These are phyloP conservation scores for Dacryopinax primogenitus DNA, from an alignment of 768 basidiomycete species.

Conservation along the genomic window DNA sequence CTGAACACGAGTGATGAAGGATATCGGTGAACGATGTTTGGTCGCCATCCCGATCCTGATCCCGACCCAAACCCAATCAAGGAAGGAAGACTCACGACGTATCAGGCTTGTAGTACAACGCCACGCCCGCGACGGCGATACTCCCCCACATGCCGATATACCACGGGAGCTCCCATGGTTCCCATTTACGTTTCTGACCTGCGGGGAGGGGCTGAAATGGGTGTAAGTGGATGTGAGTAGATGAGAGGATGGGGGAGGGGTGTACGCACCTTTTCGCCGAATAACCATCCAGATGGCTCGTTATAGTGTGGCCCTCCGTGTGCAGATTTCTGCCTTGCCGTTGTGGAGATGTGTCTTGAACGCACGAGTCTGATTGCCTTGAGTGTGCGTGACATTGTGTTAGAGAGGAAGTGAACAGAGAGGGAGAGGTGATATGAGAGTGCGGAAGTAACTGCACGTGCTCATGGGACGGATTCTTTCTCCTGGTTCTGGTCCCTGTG, in stretches of 20 bases:
- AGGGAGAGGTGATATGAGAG: too few species aligned
- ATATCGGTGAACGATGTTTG: neutral
- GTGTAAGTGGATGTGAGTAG: constrained; percentile 14
- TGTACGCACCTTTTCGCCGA: constrained; percentile 70
- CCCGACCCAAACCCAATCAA: neutral
- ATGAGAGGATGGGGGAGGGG: neutral
- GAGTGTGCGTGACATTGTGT: too few species aligned
- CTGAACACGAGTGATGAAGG: neutral
- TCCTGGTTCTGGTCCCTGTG: too few species aligned
- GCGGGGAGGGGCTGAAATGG: constrained; percentile 1
- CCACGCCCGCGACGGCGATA: constrained; percentile 59
- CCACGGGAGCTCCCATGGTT: constrained; percentile 86
- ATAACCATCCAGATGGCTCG: constrained; percentile 75
- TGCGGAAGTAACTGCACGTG: too few species aligned
- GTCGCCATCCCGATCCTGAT: neutral
- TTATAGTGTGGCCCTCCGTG: constrained; percentile 67
- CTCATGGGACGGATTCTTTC: too few species aligned
- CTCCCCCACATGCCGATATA: constrained; percentile 83
- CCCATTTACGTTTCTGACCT: constrained; percentile 56
- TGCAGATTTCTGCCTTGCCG: neutral
- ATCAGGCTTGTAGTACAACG: constrained; percentile 86
- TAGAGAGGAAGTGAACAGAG: too few species aligned
- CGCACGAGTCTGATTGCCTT: too few species aligned
- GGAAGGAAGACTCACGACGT: constrained; percentile 50
- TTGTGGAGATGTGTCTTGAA: neutral